Conservation (phyloP, 202 grass and related monocot species). For the Musa balbisiana region DNA sequence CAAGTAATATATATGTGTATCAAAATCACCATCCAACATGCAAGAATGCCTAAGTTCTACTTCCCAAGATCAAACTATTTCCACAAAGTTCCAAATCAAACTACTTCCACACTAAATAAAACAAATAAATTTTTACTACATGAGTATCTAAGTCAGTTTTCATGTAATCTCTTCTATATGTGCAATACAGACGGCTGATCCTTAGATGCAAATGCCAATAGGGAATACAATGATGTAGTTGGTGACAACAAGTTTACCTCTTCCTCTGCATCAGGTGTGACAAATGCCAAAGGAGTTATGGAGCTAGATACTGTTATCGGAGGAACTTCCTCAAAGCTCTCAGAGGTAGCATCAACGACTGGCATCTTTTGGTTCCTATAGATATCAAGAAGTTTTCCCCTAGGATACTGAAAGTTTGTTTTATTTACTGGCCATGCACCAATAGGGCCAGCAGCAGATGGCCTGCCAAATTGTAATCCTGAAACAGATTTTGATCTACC, state of each 20-base stretch:
- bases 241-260: slow-evolving; percentile 34
- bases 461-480: slow-evolving; percentile 25
- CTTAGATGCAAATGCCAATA: neutral
- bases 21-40: neutral
- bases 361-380: slow-evolving; percentile 66
- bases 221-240: neutral
- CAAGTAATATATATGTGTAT: neutral
- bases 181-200: too few relatives aligned
- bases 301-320: slow-evolving; percentile 54
- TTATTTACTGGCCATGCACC: slow-evolving; percentile 48
- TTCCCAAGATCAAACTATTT: neutral
- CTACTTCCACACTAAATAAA: neutral
- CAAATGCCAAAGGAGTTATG: slow-evolving; percentile 66
- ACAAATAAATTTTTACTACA: neutral
- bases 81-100: neutral
- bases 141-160: neutral
- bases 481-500: slow-evolving; percentile 53
- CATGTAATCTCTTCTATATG: neutral
- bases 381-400: slow-evolving; percentile 93
- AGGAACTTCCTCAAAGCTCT: slow-evolving; percentile 51
- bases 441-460: slow-evolving; percentile 62
- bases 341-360: slow-evolving; percentile 31
- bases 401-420: slow-evolving; percentile 59
- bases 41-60: neutral
- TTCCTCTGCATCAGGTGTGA: slow-evolving; percentile 56